Evolutionary conservation across 352 stramenopile species (phyloP).

Genomic region (Pseudoperonospora humuli): DNA sequence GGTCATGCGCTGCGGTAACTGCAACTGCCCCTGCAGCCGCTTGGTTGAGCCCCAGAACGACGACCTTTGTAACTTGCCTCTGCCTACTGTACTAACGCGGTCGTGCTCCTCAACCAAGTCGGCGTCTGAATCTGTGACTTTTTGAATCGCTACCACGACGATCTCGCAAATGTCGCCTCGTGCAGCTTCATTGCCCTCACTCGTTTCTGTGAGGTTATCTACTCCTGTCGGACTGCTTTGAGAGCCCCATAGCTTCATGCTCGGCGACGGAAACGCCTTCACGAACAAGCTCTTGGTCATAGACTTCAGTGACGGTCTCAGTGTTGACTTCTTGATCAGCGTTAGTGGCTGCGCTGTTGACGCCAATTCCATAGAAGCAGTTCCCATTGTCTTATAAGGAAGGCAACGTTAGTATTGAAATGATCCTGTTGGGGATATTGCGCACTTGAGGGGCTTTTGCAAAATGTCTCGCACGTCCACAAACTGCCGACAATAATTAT

Average conservation of each 20-base stretch:
- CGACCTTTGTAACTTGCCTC: conserved; percentile 4
- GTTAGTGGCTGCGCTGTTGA: conserved; percentile 15
- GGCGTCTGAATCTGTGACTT: conserved; percentile 10
- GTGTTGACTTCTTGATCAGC: conserved; percentile 20
- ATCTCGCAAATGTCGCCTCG: conserved; percentile 31
- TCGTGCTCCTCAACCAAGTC: conserved; percentile 1
- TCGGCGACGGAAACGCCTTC: conserved; percentile 25
- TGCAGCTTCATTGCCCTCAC: conserved; percentile 7
- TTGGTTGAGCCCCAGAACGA: conserved; percentile 21
- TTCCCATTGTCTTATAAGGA: background rate
- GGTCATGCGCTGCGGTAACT: conserved; percentile 16
- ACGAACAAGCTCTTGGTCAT: conserved; percentile 32
- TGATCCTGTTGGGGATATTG: background rate
- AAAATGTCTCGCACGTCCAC: conserved; percentile 9
- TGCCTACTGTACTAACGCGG: conserved; percentile 2
- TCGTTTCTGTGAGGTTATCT: conserved; percentile 17
- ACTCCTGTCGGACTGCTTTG: conserved; percentile 25
- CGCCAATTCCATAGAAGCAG: conserved; percentile 1
- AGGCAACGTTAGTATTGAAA: background rate
- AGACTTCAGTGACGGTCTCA: conserved; percentile 23
- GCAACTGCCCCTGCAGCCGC: conserved; percentile 9
- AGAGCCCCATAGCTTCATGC: conserved; percentile 19
- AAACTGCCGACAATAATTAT: conserved; percentile 4
- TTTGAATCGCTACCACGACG: conserved; percentile 32
- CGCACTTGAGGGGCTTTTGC: conserved; percentile 20